Evolutionary conservation across 2,329 filamentous ascomycete genomes (phyloP), one percentile per base, ranked within the genome.

Genomic region (Pyricularia grisea): DNA sequence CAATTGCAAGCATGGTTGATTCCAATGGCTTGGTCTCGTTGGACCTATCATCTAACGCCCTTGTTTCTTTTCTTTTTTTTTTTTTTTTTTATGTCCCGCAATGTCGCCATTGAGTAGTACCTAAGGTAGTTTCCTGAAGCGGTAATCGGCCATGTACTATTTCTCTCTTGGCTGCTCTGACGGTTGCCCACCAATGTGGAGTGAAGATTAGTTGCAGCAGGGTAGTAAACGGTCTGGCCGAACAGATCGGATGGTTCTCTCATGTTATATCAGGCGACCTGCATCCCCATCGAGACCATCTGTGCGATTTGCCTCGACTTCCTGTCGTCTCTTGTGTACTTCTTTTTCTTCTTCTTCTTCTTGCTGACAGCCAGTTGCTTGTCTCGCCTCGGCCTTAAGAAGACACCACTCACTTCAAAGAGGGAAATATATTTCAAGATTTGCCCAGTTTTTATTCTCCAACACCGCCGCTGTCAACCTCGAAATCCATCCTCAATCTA

Each of bases 401-500:
- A 42, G 5, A 55, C 9, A 55, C 17, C 42, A 55, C 42, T 55
- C 3, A 2, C 27, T 27, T 27, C 6, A n/a, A 20, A 20, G 33
- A 12, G 33, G 20, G n/a, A 55, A 55, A n/a, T 23, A 55, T n/a
- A 20, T 55, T 10, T n/a, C 17, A 55, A 50, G 42, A 27, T 27
- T 55, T 7, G 20, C 42, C 17, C 27, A 4, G 5, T 9, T 20
- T 55, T 55, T 55, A 3, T 42, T 55, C 20, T n/a, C 20, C 42
- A 20, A 5, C 20, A 55, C 42, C 76, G 0, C 31, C 31, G 9
- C 33, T 42, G 33, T 42, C 33, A 42, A 42, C 33, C 12, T 42
- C 33, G 33, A 12, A 36, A 36, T 36, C 11, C 33, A 12, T 75
- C 74, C 4, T 79, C 74, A 71, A 75, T 78, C 0, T 77, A 27